Evolutionary conservation across 2,329 filamentous ascomycete genomes (phyloP), one percentile per base, ranked within the genome.

Genomic region (Aspergillus brunneoviolaceus): DNA sequence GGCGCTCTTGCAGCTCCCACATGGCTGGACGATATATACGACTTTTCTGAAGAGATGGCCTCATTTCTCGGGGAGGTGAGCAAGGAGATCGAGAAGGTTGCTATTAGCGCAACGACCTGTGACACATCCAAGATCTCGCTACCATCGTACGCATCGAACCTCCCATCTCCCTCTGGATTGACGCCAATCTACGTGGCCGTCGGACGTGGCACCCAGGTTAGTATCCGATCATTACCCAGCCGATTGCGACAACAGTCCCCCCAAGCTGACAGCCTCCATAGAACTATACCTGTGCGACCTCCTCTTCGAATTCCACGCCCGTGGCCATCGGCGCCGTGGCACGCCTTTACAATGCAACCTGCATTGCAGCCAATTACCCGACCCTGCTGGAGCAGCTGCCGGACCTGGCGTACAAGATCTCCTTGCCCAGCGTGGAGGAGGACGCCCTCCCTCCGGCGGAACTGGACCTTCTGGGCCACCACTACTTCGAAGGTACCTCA

Each of bases 311-410:
- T 3, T 84, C 86, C 0, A 78, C 78, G 0, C 93, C 94, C 14
- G 81, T 80, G 10, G 82, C 87, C 19, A 76, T 81, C 53, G 94
- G 94, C 64, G 94, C 94, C 57, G 72, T 91, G 0, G 94, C 94
- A 57, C 88, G 86, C 1, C 90, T 98, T 69, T 97, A 90, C 87
- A 92, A 97, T 77, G 90, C 88, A 60, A 90, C 87, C 67, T 97
- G 94, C 78, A 76, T 94, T 35, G 89, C 89, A 6, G 83, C 89
- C 48, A 80, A 85, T 66, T 87, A 87, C 69, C 88, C 91, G 0
- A 83, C 87, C 57, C 80, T 95, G 16, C 80, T 93, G 48, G 72
- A 81, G 63, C 75, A 82, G 58, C 82, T 96, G 21, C 87, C 91
- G 3, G 80, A 80, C 61, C 84, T 92, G 59, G 86, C 89, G 1